These are phyloP conservation scores for Microdochium paspali DNA, from an alignment of 2,329 filamentous ascomycete genomes.

Conservation along the genomic window DNA sequence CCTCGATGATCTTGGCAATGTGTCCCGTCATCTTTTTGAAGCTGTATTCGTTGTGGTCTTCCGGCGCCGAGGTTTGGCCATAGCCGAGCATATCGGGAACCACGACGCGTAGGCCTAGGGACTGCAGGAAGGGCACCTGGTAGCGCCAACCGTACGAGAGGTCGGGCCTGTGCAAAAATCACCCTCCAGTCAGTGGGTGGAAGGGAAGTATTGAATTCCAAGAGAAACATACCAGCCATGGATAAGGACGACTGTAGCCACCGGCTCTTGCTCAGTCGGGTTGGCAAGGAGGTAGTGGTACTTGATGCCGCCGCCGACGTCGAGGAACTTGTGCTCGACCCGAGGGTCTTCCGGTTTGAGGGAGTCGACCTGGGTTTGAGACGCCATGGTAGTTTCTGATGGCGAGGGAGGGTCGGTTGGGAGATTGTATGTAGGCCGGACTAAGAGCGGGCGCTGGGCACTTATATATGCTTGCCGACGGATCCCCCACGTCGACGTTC, in stretches of 20 bases:
- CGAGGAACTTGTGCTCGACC: conserved; percentile 52
- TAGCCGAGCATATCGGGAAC: conserved; percentile 85
- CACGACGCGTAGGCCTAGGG: conserved; percentile 68
- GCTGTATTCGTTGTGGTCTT: conserved; percentile 53
- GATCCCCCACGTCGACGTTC: no score
- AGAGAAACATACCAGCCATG: conserved; percentile 18
- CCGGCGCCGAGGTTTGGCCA: conserved; percentile 63
- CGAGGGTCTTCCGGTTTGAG: conserved; percentile 58
- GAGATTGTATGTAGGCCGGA: no score
- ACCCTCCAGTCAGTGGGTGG: no score
- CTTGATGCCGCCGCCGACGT: conserved; percentile 52
- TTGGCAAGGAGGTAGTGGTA: conserved; percentile 58
- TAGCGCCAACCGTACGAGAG: conserved; percentile 79
- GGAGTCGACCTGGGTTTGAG: conserved; percentile 16
- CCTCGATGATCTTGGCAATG: conserved; percentile 59
- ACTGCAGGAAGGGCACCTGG: conserved; percentile 70
- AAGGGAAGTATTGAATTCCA: neutral
- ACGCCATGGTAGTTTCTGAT: neutral
- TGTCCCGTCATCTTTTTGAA: conserved; percentile 66
- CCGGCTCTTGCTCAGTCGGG: conserved; percentile 28
- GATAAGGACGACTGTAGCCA: conserved; percentile 38
- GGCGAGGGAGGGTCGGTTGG: no score
- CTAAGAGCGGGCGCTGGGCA: no score
- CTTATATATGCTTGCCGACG: no score
- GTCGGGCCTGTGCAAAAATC: conserved; percentile 60